Conservation (phyloP, 306 rosid genomes). For the Medicago ruthenica region DNA sequence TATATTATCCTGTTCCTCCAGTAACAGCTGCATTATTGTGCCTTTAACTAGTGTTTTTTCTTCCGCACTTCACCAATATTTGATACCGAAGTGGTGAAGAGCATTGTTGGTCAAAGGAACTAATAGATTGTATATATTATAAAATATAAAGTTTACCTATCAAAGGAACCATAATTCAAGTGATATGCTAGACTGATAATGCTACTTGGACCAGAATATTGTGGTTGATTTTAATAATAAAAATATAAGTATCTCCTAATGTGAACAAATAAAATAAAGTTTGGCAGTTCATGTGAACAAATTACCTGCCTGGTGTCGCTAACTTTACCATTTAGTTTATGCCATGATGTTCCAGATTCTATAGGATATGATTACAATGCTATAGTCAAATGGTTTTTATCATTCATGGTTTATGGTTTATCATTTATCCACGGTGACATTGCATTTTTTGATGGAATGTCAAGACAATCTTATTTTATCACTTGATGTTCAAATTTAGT, state of each 20-base stretch:
- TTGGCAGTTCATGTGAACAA: background rate
- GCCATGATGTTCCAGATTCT: slow-evolving; percentile 12
- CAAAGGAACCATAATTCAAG: background rate
- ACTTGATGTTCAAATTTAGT: slow-evolving; percentile 20
- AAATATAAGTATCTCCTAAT: background rate
- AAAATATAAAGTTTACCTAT: background rate
- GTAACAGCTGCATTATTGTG: background rate
- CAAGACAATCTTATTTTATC: slow-evolving; percentile 33
- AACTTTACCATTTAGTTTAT: slow-evolving; percentile 12
- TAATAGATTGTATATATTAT: background rate
- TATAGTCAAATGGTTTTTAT: slow-evolving; percentile 1
- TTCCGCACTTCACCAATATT: background rate
- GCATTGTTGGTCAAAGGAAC: slow-evolving; percentile 4
- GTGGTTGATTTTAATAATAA: background rate
- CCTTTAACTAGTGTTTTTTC: background rate
- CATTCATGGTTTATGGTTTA: background rate
- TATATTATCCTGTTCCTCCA: background rate
- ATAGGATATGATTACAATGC: slow-evolving; percentile 8
- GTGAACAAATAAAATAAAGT: background rate
- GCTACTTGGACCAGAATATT: background rate
- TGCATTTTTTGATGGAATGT: background rate
- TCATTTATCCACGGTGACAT: background rate
- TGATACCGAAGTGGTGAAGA: background rate
- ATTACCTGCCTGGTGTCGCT: background rate
- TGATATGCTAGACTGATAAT: slow-evolving; percentile 13